Percentiles rank a stretch among this genome's conserved stretches.
Evolutionary conservation across 2,329 filamentous ascomycete genomes (phyloP).

Genomic region (Clonostachys byssicola): DNA sequence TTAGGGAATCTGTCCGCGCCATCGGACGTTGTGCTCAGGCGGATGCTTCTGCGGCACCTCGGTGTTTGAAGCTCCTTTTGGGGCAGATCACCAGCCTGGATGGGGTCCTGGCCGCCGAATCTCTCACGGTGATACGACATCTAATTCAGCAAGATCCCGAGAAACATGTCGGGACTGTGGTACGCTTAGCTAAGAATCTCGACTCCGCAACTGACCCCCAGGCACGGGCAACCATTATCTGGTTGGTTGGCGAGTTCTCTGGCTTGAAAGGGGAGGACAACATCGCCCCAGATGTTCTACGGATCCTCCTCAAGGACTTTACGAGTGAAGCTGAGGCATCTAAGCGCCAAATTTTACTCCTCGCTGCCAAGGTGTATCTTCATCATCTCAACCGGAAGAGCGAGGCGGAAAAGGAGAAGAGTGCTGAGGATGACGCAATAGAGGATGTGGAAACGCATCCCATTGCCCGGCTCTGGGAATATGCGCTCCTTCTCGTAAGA

Average conservation of each 20-base stretch:
- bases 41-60: conserved; percentile 63
- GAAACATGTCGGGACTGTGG: conserved; percentile 78
- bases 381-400: conserved; percentile 72
- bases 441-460: conserved; percentile 45
- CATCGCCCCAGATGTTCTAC: conserved; percentile 86
- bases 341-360: conserved; percentile 85
- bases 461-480: conserved; percentile 76
- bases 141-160: conserved; percentile 87
- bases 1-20: conserved; percentile 85
- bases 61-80: conserved; percentile 80
- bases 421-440: conserved; percentile 20
- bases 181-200: conserved; percentile 85
- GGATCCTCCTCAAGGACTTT: conserved; percentile 84
- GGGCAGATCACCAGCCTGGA: conserved; percentile 86
- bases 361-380: conserved; percentile 95
- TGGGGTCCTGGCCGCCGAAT: conserved; percentile 84
- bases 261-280: conserved; percentile 77
- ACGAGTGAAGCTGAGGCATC: conserved; percentile 78
- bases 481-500: conserved; percentile 77
- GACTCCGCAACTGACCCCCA: conserved; percentile 84
- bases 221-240: conserved; percentile 91
- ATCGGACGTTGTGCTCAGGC: conserved; percentile 91
- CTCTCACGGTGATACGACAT: conserved; percentile 90
- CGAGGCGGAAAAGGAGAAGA: conserved; percentile 29
- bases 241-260: conserved; percentile 93